Percentiles rank a stretch among this genome's conserved stretches.
phyloP scores from a whole-genome alignment of 257 asterid species.

The Przewalskia tangutica region DNA sequence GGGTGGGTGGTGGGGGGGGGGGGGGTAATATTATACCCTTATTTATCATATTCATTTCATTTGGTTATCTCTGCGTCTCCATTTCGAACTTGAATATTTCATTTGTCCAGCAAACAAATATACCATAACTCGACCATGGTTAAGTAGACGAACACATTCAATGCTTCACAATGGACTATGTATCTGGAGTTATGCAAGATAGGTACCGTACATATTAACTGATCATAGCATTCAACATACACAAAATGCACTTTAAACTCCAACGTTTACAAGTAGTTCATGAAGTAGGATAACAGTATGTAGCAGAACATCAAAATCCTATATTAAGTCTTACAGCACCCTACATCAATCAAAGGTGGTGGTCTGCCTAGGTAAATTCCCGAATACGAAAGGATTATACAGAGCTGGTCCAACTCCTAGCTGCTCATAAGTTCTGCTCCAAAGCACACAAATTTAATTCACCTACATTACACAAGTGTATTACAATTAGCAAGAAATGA shows the following conservation, averaged over 20 bases:
- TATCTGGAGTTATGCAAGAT: not conserved
- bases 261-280: not conserved
- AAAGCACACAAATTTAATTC: not conserved
- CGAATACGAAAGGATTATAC: not conserved
- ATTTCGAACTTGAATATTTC: not conserved
- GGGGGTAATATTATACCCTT: not conserved
- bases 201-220: not conserved
- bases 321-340: not conserved
- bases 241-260: not conserved
- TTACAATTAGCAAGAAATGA: not conserved
- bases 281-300: not conserved
- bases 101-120: not conserved
- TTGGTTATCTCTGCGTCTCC: not conserved
- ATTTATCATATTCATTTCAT: not conserved
- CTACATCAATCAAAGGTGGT: not conserved
- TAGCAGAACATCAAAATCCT: not conserved
- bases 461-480: not conserved
- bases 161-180: not conserved
- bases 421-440: not conserved
- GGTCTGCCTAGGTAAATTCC: not conserved
- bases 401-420: not conserved
- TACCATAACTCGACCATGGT: not conserved
- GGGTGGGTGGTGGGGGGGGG: no score
- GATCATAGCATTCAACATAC: not conserved
- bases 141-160: not conserved